A percentile compares a stretch with the other conserved stretches of the same genome.
These are phyloP conservation scores for Capillidium rhysosporum DNA, from an alignment of 371 early-diverging fungal genomes.

Conservation along the genomic window DNA sequence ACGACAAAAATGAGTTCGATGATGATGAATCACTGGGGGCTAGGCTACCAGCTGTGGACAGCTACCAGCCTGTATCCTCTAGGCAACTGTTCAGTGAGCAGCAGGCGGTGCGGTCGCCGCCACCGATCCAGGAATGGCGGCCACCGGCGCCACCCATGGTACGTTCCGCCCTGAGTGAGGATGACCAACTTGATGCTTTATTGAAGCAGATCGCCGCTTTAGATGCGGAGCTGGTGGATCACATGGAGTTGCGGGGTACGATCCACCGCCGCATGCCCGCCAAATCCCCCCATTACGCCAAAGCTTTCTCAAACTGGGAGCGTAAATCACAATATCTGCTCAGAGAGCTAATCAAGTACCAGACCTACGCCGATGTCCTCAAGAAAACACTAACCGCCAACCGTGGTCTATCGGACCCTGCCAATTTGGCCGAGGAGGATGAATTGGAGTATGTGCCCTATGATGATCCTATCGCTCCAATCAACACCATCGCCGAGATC, in stretches of 20 bases:
- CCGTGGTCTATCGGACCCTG: background rate
- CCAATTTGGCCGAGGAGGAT: background rate
- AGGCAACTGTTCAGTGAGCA: background rate
- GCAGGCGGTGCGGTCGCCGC: constrained; percentile 10
- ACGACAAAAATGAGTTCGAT: constrained; percentile 8
- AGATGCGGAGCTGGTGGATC: constrained; percentile 23
- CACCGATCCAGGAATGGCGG: constrained; percentile 7
- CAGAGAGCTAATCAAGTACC: constrained; percentile 73
- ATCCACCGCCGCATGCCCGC: constrained; percentile 26
- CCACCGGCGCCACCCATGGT: constrained; percentile 10
- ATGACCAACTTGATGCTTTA: constrained; percentile 19
- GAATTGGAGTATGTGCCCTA: background rate
- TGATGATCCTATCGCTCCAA: no score
- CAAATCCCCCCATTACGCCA: constrained; percentile 30
- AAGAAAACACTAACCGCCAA: constrained; percentile 30
- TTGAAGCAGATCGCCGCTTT: constrained; percentile 17
- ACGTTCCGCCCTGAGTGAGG: constrained; percentile 10
- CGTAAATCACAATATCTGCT: constrained; percentile 60
- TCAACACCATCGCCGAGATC: no score
- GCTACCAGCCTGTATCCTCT: background rate
- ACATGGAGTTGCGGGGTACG: constrained; percentile 20
- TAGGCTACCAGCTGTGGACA: constrained; percentile 10
- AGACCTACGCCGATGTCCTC: constrained; percentile 56
- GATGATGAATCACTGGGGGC: constrained; percentile 11
- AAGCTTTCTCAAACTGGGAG: constrained; percentile 72